Evolutionary conservation across 2,329 filamentous ascomycete species (phyloP), one percentile per base, ranked within the genome.

Genomic region (Pezicula neosporulosa): DNA sequence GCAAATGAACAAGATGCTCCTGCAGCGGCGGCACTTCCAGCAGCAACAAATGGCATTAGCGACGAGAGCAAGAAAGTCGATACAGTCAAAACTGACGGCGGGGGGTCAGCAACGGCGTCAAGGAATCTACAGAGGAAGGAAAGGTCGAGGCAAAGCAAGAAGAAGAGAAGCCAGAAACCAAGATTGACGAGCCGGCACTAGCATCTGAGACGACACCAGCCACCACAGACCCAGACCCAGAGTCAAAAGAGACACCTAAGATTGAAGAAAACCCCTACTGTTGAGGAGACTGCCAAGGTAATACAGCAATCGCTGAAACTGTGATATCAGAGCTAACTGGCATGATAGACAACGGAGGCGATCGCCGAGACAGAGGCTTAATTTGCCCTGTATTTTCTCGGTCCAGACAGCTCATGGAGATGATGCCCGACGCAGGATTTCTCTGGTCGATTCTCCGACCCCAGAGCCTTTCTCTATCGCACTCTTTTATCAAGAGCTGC

Each of bases 1-100:
- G 81, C 82, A 33, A 75, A 72, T 15, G 86, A 87, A 44, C 70
- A 72, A 28, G 70, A 69, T 9, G 65, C 73, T 10, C 65, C 75
- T 9, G 59, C 66, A 9, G 64, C 66, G 10, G 64, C 55, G 44
- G 56, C 30, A 13, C 30, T 63, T 24, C 52, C 56, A 39, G 51
- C 59, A n/a, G 60, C 50, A 53, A 68, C 56, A 8, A 66, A 64
- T 52, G 65, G 61, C 30, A 51, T 51, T 33, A 49, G 41, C 27
- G 68, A 71, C 33, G 72, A 74, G 6, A 66, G 70, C 44, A 79
- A 78, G 62, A 44, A 44, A 27, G 66, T 67, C 51, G 63, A 59
- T 13, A 48, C 59, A 8, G 66, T 68, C 46, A 60, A 68, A 48
- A 58, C 64, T 16, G 65, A 68, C 28, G 49, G 53, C 28, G 66